Conservation (phyloP, 2,329 filamentous ascomycete genomes). For the Colletotrichum sp. region DNA sequence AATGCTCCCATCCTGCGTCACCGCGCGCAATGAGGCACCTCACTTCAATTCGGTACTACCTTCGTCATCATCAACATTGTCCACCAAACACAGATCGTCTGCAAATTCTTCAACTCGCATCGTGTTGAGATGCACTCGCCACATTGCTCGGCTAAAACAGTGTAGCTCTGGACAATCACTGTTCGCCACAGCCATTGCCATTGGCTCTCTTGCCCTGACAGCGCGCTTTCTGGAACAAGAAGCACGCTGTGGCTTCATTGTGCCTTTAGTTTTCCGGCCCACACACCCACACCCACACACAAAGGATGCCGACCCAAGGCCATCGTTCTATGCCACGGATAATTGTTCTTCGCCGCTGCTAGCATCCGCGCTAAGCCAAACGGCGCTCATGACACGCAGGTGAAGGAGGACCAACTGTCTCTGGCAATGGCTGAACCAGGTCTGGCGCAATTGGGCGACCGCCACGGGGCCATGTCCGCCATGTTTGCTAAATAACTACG, state of each 20-base stretch:
- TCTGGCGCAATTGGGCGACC: not conserved
- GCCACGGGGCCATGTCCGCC: not conserved
- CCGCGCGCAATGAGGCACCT: not conserved
- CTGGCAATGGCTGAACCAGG: not conserved
- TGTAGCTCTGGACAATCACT: not conserved
- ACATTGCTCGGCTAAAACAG: not conserved
- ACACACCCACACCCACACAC: conserved; percentile 1
- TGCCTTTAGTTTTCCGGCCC: not conserved
- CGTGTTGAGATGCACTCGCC: conserved; percentile 2
- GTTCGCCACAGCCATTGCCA: conserved; percentile 6
- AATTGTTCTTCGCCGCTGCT: not conserved
- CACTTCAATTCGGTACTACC: not conserved
- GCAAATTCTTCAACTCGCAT: not conserved
- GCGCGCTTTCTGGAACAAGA: not conserved
- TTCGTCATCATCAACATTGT: not conserved
- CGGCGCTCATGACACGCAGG: not conserved
- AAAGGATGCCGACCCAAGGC: not conserved
- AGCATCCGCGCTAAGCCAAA: not conserved
- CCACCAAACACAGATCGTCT: not conserved
- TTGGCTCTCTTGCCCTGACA: not conserved
- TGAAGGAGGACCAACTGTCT: not conserved
- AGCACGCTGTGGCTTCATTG: not conserved
- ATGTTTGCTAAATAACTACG: not conserved
- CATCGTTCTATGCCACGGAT: conserved; percentile 11
- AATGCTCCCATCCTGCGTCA: not conserved